A percentile compares a stretch with the other conserved stretches of the same genome.
These are phyloP conservation scores for Termitomyces sp. DNA, from an alignment of 768 basidiomycete genomes.

Conservation along the genomic window DNA sequence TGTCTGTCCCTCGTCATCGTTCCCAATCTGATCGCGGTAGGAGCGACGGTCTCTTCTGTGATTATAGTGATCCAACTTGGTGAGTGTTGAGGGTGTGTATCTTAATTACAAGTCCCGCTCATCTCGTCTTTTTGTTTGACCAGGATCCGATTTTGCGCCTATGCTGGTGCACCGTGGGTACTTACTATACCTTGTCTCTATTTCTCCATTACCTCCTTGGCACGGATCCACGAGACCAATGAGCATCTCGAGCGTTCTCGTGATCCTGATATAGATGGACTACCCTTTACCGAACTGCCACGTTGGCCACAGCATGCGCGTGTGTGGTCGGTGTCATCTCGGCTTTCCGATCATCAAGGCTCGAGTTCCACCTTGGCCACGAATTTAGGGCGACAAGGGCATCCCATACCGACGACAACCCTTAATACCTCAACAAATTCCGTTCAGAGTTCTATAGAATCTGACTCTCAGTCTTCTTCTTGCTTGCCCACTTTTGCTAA, in stretches of 20 bases:
- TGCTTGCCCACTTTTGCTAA: conserved; percentile 28
- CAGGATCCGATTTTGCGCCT: conserved; percentile 63
- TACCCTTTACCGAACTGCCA: conserved; percentile 11
- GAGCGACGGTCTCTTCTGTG: conserved; percentile 51
- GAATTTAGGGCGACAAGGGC: conserved; percentile 13
- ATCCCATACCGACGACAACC: conserved; percentile 9
- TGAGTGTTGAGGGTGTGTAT: conserved; percentile 19
- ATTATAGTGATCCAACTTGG: conserved; percentile 55
- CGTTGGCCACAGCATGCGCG: conserved; percentile 10
- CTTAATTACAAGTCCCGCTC: not conserved
- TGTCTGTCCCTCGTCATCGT: not conserved
- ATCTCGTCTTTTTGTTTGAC: not conserved
- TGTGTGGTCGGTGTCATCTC: not conserved
- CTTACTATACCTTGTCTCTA: conserved; percentile 46
- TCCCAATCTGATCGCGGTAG: conserved; percentile 31
- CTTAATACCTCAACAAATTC: conserved; percentile 11
- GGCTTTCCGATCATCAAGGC: conserved; percentile 15
- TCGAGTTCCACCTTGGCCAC: conserved; percentile 15
- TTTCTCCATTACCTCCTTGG: conserved; percentile 39
- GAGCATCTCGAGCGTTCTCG: conserved; percentile 31
- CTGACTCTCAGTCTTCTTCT: conserved; percentile 26
- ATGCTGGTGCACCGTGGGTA: conserved; percentile 50
- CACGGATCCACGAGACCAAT: conserved; percentile 28
- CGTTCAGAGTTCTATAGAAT: conserved; percentile 4
- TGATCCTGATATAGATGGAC: conserved; percentile 19